Conservation (phyloP, 1,284 basidiomycete genomes). For the Heliocybe sulcata region DNA sequence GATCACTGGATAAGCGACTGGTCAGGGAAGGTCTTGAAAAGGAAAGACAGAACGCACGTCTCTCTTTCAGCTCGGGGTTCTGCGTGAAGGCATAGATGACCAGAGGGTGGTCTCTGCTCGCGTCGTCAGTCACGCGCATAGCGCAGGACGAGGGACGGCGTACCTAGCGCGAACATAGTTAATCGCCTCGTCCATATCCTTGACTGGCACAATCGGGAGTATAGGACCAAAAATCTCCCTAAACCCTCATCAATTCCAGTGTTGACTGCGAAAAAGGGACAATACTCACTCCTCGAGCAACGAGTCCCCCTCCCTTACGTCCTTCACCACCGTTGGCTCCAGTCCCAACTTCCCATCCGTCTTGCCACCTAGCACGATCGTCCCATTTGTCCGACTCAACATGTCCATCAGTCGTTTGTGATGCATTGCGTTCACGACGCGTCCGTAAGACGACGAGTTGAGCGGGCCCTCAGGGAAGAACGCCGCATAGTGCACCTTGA, state of each 20-base stretch:
- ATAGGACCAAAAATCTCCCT: slow-evolving; percentile 69
- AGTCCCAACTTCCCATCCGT: slow-evolving; percentile 31
- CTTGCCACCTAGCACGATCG: slow-evolving; percentile 48
- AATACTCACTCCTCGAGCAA: slow-evolving; percentile 40
- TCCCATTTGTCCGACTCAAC: slow-evolving; percentile 46
- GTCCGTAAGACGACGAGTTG: slow-evolving; percentile 29
- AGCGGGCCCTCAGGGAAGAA: slow-evolving; percentile 34
- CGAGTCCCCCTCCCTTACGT: slow-evolving; percentile 40
- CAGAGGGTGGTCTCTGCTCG: slow-evolving; percentile 34
- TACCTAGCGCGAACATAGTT: slow-evolving; percentile 38
- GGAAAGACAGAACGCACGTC: slow-evolving; percentile 25
- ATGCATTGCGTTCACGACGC: slow-evolving; percentile 41
- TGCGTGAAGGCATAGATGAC: slow-evolving; percentile 43
- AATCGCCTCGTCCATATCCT: slow-evolving; percentile 45
- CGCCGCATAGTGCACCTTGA: slow-evolving; percentile 30
- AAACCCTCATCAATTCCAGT: slow-evolving; percentile 2
- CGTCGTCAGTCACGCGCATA: background rate
- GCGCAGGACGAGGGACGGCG: slow-evolving; percentile 9
- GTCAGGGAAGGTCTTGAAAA: too few relatives aligned
- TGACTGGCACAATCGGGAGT: slow-evolving; percentile 55
- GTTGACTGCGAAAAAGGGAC: background rate
- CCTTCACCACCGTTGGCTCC: slow-evolving; percentile 39
- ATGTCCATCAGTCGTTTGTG: slow-evolving; percentile 43
- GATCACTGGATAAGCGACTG: slow-evolving; percentile 31
- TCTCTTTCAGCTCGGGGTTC: slow-evolving; percentile 28